Evolutionary conservation across 2,329 filamentous ascomycete species (phyloP).

Genomic region (Grosmannia penicillata): DNA sequence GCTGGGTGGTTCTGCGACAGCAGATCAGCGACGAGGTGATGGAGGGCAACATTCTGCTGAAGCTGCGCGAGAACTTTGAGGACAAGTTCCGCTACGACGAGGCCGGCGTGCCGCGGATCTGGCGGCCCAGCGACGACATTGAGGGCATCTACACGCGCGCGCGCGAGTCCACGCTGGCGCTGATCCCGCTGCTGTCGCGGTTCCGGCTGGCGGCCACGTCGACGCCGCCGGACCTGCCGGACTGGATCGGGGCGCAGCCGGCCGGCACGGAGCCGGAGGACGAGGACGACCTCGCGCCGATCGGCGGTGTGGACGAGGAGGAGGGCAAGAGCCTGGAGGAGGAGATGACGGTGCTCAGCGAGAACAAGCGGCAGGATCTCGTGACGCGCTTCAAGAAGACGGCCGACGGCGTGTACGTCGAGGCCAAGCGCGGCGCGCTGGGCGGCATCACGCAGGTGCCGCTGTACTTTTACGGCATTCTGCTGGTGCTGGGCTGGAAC

Average conservation of each 20-base stretch:
- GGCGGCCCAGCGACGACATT: conserved; percentile 93
- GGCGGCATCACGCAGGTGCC: conserved; percentile 90
- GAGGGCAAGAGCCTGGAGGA: conserved; percentile 90
- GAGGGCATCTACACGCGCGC: conserved; percentile 89
- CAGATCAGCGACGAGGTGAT: conserved; percentile 96
- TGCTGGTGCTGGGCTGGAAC: conserved; percentile 95
- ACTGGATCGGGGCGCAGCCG: conserved; percentile 71
- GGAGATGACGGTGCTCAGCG: conserved; percentile 88
- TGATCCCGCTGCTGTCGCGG: conserved; percentile 77
- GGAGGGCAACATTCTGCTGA: conserved; percentile 90
- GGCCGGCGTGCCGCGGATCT: conserved; percentile 84
- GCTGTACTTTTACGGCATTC: conserved; percentile 80
- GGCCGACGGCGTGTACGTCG: conserved; percentile 92
- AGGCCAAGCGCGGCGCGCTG: conserved; percentile 93
- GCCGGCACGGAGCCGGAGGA: conserved; percentile 62
- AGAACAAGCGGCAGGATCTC: conserved; percentile 80
- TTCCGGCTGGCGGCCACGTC: conserved; percentile 68
- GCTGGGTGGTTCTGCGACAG: conserved; percentile 77
- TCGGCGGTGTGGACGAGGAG: conserved; percentile 88
- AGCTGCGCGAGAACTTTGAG: conserved; percentile 95
- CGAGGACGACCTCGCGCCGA: conserved; percentile 77
- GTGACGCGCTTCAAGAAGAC: conserved; percentile 96
- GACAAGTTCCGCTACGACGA: conserved; percentile 99
- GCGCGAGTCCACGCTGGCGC: conserved; percentile 75
- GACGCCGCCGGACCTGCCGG: conserved; percentile 64